Base-by-base conservation (phyloP, 108 stramenopile genomes). In the Halocafeteria seosinensis region DNA sequence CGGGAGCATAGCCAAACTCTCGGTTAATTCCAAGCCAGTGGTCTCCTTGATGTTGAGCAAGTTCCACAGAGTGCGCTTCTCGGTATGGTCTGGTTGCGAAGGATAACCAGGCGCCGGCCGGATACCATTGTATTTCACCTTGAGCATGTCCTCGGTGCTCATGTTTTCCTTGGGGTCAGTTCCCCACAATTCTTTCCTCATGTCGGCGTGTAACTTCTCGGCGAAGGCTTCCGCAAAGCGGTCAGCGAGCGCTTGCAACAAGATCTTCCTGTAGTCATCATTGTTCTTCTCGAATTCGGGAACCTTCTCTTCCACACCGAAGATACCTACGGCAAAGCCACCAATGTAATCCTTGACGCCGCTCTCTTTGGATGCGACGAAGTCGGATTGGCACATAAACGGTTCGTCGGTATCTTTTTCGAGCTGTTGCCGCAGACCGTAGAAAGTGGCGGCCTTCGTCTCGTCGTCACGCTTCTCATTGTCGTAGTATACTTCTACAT, bases 141-240 rank as follows among this genome's bases (percentile, higher is more conserved):
- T 95, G 37, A 96, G 76, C 34, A 99, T 73, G 73, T 99, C 97
- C 31, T 79, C 82, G 59, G 89, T 87, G 50, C 80, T 68, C 51
- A 94, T 70, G 34, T 73, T 66, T 42, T 80, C 64, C 17, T 6
- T 35, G 3, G 68, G 63, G 33, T 93, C 94, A 74, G 94, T 96
- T 27, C 98, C 98, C 98, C 98, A 99, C 63, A 92, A 75, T 36
- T 92, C 83, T 38, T 72, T 69, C 37, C 98, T 89, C 37, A 99
- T 94, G 38, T 87, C 87, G 31, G 87, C 84, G 65, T 99, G 98
- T 34, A 99, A 66, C 65, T 87, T 86, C 77, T 99, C 98, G n/a
- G 98, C 98, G 79, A 94, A 96, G 8, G 98, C 98, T 77, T 99
- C 98, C 26, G 95, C 98, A 68, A 99, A 85, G 60, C 98, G 88